These are phyloP conservation scores for Colletotrichum filicis DNA, from an alignment of 2,329 filamentous ascomycete species.

Conservation along the genomic window DNA sequence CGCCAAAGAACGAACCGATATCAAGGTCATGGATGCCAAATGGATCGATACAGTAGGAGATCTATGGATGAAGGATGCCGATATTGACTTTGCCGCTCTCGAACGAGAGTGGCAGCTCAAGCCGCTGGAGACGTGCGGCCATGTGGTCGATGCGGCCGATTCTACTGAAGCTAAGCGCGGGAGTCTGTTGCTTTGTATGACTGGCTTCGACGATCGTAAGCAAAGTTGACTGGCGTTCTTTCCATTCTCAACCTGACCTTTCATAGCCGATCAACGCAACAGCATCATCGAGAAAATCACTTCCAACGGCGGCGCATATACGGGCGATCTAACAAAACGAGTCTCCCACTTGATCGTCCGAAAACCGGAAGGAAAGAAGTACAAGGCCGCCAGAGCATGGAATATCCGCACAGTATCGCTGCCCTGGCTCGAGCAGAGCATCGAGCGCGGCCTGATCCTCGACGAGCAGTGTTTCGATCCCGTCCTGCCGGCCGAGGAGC, in stretches of 20 bases:
- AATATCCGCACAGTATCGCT: constrained; percentile 80
- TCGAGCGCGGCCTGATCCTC: constrained; percentile 88
- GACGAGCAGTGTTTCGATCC: constrained; percentile 90
- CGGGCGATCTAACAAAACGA: constrained; percentile 84
- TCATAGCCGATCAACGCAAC: constrained; percentile 71
- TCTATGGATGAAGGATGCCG: constrained; percentile 82
- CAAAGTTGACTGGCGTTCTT: background rate
- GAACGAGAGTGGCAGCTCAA: constrained; percentile 75
- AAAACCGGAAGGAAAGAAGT: constrained; percentile 87
- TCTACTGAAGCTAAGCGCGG: constrained; percentile 48
- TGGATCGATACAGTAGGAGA: constrained; percentile 87
- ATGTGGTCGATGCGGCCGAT: constrained; percentile 40
- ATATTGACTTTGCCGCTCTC: constrained; percentile 77
- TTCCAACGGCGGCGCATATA: constrained; percentile 83
- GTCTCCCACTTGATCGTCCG: constrained; percentile 90
- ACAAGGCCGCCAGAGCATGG: constrained; percentile 87
- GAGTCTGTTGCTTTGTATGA: constrained; percentile 63
- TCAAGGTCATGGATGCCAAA: constrained; percentile 82
- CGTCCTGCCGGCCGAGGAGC: constrained; percentile 72
- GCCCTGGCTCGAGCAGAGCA: constrained; percentile 87
- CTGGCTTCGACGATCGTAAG: constrained; percentile 65
- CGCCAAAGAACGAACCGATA: constrained; percentile 86
- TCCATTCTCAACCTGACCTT: background rate
- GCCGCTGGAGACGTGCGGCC: constrained; percentile 67
- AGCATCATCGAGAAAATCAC: constrained; percentile 75